A percentile compares a stretch with the other conserved stretches of the same genome.
These are phyloP conservation scores for Draba incana DNA, from an alignment of 345 rosid species.

Conservation along the genomic window DNA sequence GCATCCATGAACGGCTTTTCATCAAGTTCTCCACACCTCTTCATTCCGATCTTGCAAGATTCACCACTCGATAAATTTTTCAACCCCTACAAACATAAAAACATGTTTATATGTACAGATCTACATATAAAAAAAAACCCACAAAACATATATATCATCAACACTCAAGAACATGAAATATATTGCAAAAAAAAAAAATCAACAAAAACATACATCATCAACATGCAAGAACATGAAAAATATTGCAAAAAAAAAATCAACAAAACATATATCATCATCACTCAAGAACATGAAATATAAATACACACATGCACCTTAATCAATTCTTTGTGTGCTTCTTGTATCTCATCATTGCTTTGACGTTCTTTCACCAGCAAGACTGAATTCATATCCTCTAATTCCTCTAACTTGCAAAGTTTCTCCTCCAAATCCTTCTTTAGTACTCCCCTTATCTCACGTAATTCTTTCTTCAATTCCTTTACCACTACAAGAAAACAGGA, in stretches of 20 bases:
- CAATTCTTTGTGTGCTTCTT: slow-evolving; percentile 40
- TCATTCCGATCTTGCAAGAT: slow-evolving; percentile 55
- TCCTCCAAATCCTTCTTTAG: slow-evolving; percentile 44
- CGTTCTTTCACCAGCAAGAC: slow-evolving; percentile 44
- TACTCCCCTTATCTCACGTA: no score
- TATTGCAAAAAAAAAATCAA: no score
- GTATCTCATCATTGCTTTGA: slow-evolving; percentile 31
- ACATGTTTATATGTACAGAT: no score
- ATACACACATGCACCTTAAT: slow-evolving; percentile 38
- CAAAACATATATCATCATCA: no score
- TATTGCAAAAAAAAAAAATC: no score
- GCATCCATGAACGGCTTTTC: slow-evolving; percentile 55
- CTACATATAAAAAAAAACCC: not conserved
- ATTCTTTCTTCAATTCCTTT: no score
- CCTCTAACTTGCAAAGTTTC: slow-evolving; percentile 53
- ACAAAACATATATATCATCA: no score
- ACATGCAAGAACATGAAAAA: no score
- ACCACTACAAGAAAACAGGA: no score
- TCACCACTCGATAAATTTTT: slow-evolving; percentile 40
- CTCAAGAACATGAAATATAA: no score
- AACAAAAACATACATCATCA: no score
- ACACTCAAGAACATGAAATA: no score
- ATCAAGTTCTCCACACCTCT: slow-evolving; percentile 86
- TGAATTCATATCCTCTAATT: slow-evolving; percentile 25
- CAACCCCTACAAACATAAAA: slow-evolving; percentile 47